Evolutionary conservation across 75 land plant genomes (phyloP).

Genomic region (Picea sitchensis): DNA sequence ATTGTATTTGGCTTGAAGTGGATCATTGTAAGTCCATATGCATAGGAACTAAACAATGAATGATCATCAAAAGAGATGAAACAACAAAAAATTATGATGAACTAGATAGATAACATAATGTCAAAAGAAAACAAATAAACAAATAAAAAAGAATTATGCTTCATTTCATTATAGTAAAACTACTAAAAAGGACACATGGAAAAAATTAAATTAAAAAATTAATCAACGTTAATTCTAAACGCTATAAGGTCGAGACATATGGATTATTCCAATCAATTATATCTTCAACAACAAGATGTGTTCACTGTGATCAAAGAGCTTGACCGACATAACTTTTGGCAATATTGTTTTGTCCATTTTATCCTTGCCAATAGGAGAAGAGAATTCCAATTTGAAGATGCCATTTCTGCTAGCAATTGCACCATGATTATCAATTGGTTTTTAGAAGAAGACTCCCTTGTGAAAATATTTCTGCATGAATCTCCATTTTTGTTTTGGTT

Average conservation of each 20-base stretch:
- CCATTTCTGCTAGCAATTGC: conserved; percentile 55
- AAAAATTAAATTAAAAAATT: neutral
- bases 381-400: conserved; percentile 76
- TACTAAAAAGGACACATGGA: neutral
- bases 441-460: conserved; percentile 96
- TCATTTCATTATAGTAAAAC: neutral
- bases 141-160: neutral
- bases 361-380: conserved; percentile 93
- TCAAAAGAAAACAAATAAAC: neutral
- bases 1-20: conserved; percentile 80
- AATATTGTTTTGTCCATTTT: conserved; percentile 88
- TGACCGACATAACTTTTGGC: conserved; percentile 94
- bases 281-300: conserved; percentile 96
- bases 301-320: conserved; percentile 96
- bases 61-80: conserved; percentile 1
- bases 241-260: conserved; percentile 30
- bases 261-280: conserved; percentile 92
- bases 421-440: conserved; percentile 53
- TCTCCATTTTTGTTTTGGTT: conserved; percentile 92
- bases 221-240: neutral
- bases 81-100: neutral
- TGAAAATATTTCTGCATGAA: conserved; percentile 99
- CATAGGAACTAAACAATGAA: conserved; percentile 12
- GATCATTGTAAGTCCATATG: conserved; percentile 91
- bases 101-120: neutral